Evolutionary conservation across 768 basidiomycete genomes (phyloP), one percentile per base, ranked within the genome.

Genomic region (Pleurotus eryngii): DNA sequence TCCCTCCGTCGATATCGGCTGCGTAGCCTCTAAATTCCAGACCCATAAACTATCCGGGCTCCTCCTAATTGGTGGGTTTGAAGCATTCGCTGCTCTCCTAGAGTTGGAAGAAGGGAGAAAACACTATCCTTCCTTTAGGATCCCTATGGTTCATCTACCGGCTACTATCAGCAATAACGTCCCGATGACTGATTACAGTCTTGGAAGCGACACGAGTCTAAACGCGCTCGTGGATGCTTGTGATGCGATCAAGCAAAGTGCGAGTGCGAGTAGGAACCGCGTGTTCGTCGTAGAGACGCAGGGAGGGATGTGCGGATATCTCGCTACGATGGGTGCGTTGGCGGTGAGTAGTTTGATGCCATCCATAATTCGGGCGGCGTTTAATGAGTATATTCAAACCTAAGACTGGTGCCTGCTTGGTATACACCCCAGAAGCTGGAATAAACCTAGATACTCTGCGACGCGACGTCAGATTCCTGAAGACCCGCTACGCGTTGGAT

Each of bases 281-380:
- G 97, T 98, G 58, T 99, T 99, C 68, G 90, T 98, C 1, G 93
- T 99, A 15, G 96, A 99, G 74, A 98, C 95, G 0, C 97, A 98
- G 70, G 97, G 97, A 49, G 97, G 96, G 7, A 88, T 90, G 68
- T 97, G 92, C 68, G 97, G 97, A 7, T 99, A 95, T 69, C 84
- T 99, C 56, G 95, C 95, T 3, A 87, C 95, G 1, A 83, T 98
- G 81, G 97, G 97, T 53, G 97, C 94, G 5, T 76, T 99, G 64
- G 97, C 96, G 40, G 95, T 96, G 62, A 71, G 92, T 81, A 5
- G 11, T 39, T 45, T 49, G 38, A 56, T 22, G 35, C 20, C 0
- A 38, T 11, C 30, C 9, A 35, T 9, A 11, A 35, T 35, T 35
- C 11, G 7, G 11, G 8, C 11, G 30, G 4, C 30, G 11, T 35